Evolutionary conservation across 2,329 filamentous ascomycete genomes (phyloP).

Genomic region (Colletotrichum falcatum): DNA sequence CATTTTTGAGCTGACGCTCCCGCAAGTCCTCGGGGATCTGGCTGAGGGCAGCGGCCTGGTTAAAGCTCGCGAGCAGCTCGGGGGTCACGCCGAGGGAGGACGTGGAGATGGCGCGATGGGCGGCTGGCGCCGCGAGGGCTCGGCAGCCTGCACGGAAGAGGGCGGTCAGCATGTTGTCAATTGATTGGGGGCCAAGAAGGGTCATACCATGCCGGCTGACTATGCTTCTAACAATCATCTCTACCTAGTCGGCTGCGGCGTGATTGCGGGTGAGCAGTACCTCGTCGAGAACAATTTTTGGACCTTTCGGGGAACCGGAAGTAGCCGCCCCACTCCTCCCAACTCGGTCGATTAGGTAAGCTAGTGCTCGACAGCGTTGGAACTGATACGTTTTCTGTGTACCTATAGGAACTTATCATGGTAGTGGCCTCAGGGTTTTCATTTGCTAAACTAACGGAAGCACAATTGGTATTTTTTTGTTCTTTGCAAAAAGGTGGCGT

Average conservation of each 20-base stretch:
- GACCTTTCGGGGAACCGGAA: slow-evolving; percentile 35
- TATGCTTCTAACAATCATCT: slow-evolving; percentile 69
- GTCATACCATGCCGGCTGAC: slow-evolving; percentile 66
- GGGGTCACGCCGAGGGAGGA: slow-evolving; percentile 47
- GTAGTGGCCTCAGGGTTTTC: too few species aligned
- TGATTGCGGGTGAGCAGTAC: slow-evolving; percentile 59
- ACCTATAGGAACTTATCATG: not conserved
- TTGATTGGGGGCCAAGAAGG: not conserved
- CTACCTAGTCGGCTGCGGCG: slow-evolving; percentile 45
- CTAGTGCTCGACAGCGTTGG: not conserved
- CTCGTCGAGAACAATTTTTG: slow-evolving; percentile 42
- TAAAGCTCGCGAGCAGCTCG: slow-evolving; percentile 43
- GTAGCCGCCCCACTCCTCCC: slow-evolving; percentile 20
- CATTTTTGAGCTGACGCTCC: not conserved
- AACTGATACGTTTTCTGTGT: not conserved
- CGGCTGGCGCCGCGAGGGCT: slow-evolving; percentile 60
- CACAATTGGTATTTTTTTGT: too few species aligned
- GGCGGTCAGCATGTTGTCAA: slow-evolving; percentile 41
- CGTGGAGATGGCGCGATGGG: slow-evolving; percentile 56
- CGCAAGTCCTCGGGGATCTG: not conserved
- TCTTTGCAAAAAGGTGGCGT: slow-evolving; percentile 8
- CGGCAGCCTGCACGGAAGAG: slow-evolving; percentile 59
- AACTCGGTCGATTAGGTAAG: slow-evolving; percentile 22
- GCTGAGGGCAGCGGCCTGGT: slow-evolving; percentile 41
- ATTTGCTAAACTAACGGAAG: too few species aligned